Evolutionary conservation across 176 grass and related monocot genomes (phyloP), one percentile per base, ranked within the genome.

Genomic region (Bothriochloa decipiens): DNA sequence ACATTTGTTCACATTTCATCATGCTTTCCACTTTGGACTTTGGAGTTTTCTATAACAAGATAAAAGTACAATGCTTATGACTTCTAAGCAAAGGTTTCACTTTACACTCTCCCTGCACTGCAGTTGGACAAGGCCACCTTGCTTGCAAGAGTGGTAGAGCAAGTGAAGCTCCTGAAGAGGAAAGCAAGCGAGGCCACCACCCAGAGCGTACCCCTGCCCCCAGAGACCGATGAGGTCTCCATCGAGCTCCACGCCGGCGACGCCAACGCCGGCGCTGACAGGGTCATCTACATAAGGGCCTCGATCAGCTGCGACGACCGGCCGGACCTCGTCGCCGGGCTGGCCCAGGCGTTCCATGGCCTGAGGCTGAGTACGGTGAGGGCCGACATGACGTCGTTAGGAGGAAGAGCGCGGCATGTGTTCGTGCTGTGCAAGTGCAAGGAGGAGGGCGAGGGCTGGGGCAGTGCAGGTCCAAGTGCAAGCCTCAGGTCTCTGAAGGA

Each of bases 81-180:
- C 26, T 65, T 47, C 33, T 60, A 75, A 81, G 28, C 2, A 71
- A 58, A 46, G 6, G 16, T 4, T 65, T 32, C 37, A 62, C n/a
- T 62, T 75, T 58, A 9, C 53, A 28, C 2, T 80, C 61, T 41
- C 57, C 1, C 15, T 32, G 66, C 27, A 42, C 68, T 52, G 72
- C 81, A 94, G 92, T 90, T 94, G 92, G 92, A 94, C 70, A 94
- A 94, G 79, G 85, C 92, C 22, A 81, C 90, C 61, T 76, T 94
- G 85, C 22, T 94, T 13, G 87, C 61, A 32, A 94, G 55, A 77
- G 92, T 94, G 58, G 77, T 94, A 11, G 92, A 94, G 29, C 90
- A 94, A 47, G 74, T 94, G 85, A 92, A 86, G 85, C 75, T 53
- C 0, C 87, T 94, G 9, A 94, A 88, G 82, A 83, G 92, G 72